These are phyloP conservation scores for Penicillium sp. DNA, from an alignment of 2,329 filamentous ascomycete species.

Conservation along the genomic window DNA sequence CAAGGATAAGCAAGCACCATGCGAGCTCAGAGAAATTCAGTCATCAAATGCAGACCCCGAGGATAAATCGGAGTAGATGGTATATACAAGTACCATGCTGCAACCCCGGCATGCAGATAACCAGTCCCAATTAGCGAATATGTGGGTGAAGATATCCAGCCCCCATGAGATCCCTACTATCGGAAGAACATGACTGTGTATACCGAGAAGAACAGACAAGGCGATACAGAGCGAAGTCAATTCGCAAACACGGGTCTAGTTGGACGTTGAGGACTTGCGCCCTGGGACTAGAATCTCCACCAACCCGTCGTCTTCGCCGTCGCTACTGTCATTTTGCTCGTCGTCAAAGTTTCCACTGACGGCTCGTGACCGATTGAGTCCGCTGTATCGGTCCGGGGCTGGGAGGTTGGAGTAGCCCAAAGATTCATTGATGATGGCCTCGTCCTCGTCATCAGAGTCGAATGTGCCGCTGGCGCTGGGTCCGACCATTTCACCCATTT, in stretches of 20 bases:
- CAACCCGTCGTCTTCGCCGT: conserved; percentile 41
- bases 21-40: conserved; percentile 5
- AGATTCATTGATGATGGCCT: conserved; percentile 55
- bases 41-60: conserved; percentile 12
- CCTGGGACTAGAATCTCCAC: conserved; percentile 44
- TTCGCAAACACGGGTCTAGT: conserved; percentile 7
- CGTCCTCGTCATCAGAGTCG: conserved; percentile 50
- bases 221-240: background rate
- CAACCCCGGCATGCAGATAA: conserved; percentile 8
- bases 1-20: conserved; percentile 12
- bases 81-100: conserved; percentile 22
- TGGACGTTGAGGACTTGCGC: conserved; percentile 30
- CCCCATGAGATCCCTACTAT: conserved; percentile 3
- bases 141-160: conserved; percentile 3
- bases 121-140: conserved; percentile 8
- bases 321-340: conserved; percentile 43
- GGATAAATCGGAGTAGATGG: conserved; percentile 17
- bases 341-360: conserved; percentile 32
- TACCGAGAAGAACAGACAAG: conserved; percentile 8
- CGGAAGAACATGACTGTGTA: conserved; percentile 5
- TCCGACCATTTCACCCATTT: conserved; percentile 47
- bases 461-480: conserved; percentile 43
- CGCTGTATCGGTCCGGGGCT: conserved; percentile 39
- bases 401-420: conserved; percentile 65
- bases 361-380: conserved; percentile 34